These are phyloP conservation scores for Actinidia polygama DNA, from an alignment of 179 eudicot genomes.

Conservation along the genomic window DNA sequence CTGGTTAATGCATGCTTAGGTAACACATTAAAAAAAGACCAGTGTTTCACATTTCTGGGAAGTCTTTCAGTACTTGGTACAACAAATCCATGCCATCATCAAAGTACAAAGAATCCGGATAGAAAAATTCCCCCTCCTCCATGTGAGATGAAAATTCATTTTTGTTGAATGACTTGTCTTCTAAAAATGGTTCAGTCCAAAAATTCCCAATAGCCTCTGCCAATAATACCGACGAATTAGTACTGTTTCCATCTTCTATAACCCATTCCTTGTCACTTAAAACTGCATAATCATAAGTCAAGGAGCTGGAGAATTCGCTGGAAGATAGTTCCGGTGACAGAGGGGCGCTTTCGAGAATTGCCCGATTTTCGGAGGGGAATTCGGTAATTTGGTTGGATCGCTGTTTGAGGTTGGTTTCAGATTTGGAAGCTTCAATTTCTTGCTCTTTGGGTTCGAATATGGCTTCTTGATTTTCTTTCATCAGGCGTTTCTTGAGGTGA, in stretches of 20 bases:
- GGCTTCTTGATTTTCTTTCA: not conserved
- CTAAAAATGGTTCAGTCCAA: constrained; percentile 8
- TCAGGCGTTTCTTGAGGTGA: constrained; percentile 15
- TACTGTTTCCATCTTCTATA: not conserved
- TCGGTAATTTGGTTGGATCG: not conserved
- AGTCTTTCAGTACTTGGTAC: not conserved
- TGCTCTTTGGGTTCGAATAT: not conserved
- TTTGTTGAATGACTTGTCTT: not conserved
- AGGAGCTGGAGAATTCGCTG: not conserved
- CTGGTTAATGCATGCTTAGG: not conserved
- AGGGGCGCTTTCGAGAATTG: not conserved
- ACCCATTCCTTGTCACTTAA: not conserved
- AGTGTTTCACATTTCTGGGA: not conserved
- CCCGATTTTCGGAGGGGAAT: not conserved
- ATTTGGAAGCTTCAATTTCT: not conserved
- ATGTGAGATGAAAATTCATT: not conserved
- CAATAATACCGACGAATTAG: not conserved
- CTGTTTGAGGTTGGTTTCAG: too few species aligned
- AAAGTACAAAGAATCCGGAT: not conserved
- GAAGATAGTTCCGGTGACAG: not conserved
- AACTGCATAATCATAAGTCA: not conserved
- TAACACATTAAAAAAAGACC: not conserved
- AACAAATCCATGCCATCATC: not conserved
- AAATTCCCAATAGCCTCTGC: not conserved
- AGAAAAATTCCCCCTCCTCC: not conserved